phyloP scores from a whole-genome alignment of 257 asterid genomes.

The Scutellaria minor region DNA sequence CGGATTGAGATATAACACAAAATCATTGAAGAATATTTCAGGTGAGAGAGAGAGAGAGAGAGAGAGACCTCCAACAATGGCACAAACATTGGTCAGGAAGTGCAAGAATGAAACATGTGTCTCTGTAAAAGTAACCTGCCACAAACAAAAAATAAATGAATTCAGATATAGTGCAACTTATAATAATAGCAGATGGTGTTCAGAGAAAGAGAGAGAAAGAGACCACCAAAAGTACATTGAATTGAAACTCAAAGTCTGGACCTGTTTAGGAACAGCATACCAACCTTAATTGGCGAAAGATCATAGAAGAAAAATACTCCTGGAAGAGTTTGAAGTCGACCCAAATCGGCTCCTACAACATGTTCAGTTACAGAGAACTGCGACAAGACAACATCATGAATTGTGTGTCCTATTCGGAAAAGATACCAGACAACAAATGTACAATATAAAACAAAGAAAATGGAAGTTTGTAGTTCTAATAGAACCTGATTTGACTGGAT shows the following conservation, averaged over 20 bases:
- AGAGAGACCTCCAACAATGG: conserved; percentile 85
- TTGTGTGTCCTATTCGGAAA: conserved; percentile 32
- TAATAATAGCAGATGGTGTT: neutral
- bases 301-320: conserved; percentile 95
- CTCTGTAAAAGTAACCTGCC: conserved; percentile 86
- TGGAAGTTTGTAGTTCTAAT: neutral
- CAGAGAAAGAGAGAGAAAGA: neutral
- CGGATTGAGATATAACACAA: neutral
- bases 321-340: conserved; percentile 73
- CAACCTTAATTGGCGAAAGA: conserved; percentile 95
- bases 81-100: conserved; percentile 92
- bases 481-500: conserved; percentile 95
- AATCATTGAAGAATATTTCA: neutral
- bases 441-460: neutral
- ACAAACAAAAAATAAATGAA: conserved; percentile 23
- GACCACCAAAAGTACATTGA: neutral
- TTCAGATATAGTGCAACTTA: neutral
- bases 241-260: neutral
- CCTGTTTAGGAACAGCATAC: neutral
- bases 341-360: conserved; percentile 72
- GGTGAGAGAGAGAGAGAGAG: conserved; percentile 25
- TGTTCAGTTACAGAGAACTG: conserved; percentile 99
- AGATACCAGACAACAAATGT: neutral
- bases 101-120: conserved; percentile 82
- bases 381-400: conserved; percentile 39